These are phyloP conservation scores for Verticillium isaacii DNA, from an alignment of 2,329 filamentous ascomycete species.

Conservation along the genomic window DNA sequence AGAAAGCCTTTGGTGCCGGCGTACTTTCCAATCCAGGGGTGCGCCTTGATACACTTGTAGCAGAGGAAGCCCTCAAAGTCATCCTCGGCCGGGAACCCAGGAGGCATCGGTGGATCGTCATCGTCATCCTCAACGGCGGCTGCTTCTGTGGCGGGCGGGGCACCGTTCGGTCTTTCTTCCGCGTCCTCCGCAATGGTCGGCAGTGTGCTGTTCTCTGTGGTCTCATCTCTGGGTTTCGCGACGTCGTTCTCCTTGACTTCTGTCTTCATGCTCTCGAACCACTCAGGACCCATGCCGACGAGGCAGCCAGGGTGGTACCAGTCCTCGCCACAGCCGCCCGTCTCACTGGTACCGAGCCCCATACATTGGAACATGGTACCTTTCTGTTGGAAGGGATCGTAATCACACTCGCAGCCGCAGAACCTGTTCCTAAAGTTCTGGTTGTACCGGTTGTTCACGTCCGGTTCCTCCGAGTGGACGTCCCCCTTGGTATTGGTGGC, in stretches of 20 bases:
- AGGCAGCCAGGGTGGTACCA: conserved; percentile 97
- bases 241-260: conserved; percentile 31
- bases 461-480: conserved; percentile 71
- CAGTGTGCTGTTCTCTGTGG: conserved; percentile 23
- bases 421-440: conserved; percentile 93
- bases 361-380: conserved; percentile 98
- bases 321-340: conserved; percentile 90
- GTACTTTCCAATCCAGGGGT: conserved; percentile 90
- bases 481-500: conserved; percentile 70
- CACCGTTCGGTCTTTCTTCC: conserved; percentile 20
- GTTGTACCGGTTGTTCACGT: conserved; percentile 80
- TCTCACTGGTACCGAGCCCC: conserved; percentile 72
- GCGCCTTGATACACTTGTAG: conserved; percentile 84
- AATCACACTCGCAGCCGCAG: conserved; percentile 83
- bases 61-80: conserved; percentile 88
- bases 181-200: conserved; percentile 46
- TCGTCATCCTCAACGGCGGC: conserved; percentile 35
- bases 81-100: conserved; percentile 84
- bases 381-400: conserved; percentile 83
- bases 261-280: conserved; percentile 53
- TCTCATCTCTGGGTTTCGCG: conserved; percentile 7
- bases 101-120: conserved; percentile 65
- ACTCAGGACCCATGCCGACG: conserved; percentile 71
- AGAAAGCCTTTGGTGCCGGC: conserved; percentile 78
- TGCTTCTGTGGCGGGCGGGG: conserved; percentile 9